Base-by-base conservation (phyloP, 2,329 filamentous ascomycete species). In the Magnaporthiopsis poae region DNA sequence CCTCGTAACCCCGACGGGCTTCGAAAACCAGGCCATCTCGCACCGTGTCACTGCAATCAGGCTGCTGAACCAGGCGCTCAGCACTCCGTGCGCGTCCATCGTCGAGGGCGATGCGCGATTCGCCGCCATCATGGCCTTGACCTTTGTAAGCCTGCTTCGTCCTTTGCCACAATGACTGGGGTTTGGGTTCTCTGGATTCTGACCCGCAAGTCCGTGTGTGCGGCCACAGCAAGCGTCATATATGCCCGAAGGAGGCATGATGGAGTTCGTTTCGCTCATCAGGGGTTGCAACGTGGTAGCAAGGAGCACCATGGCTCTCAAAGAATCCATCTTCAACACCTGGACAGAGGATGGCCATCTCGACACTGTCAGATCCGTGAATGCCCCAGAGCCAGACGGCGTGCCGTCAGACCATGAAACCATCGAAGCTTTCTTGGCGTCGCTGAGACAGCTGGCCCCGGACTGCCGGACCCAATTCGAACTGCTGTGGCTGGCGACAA, bases 1-100 rank as follows among this genome's bases (percentile, higher is more conserved):
- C 46, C 68, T 79, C 1, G 65, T 73, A 1, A 68, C 70, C 3
- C 69, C 69, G 1, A 68, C 65, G 15, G 69, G 68, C 60, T 73
- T 74, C 62, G 69, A 71, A 0, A 67, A 70, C 5, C 68, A 70
- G 1, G 77, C 77, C 0, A 69, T 80, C 15, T 68, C 72, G 21
- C 78, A 80, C 67, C 72, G 78, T 5, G 72, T 80, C 33, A 70
- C 70, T 8, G 75, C 78, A n/a, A 78, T 80, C 60, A 70, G 73
- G 35, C 67, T 69, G 3, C 71, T 80, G 3, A 79, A 79, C 66
- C 65, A 70, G 12, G 70, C 74, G n/a, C 71, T 80, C 3, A 70
- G 61, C 68, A 73, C 15, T 59, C 71, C 68, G 56, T 74, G 66
- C 33, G 31, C 61, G 2, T 74, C 74, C 5, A 69, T 64, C 7